Evolutionary conservation across 1,139 yeast genomes (phyloP).

Genomic region (Petasospora rhodanensis): DNA sequence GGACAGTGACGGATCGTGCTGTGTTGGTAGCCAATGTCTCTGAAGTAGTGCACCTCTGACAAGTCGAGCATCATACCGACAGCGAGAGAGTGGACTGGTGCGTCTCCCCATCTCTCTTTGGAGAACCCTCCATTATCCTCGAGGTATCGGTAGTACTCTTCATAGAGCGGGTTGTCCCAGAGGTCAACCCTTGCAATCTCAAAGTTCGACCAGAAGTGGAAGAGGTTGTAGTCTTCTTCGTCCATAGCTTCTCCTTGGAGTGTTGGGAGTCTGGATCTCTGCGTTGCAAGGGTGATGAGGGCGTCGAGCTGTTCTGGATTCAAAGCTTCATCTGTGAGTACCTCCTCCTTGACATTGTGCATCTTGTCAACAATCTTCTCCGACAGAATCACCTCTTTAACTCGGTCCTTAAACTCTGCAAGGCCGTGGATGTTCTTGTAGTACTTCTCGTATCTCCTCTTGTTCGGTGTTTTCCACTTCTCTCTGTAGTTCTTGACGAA

Average conservation of each 20-base stretch:
- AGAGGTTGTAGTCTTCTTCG: slow-evolving; percentile 66
- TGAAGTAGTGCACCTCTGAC: slow-evolving; percentile 74
- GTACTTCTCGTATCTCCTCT: slow-evolving; percentile 18
- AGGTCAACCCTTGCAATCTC: slow-evolving; percentile 81
- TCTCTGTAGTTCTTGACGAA: slow-evolving; percentile 36
- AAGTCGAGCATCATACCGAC: slow-evolving; percentile 66
- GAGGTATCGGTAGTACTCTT: slow-evolving; percentile 58
- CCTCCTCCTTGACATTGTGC: slow-evolving; percentile 7
- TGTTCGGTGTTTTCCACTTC: slow-evolving; percentile 27
- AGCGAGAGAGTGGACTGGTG: slow-evolving; percentile 85
- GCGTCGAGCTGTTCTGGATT: slow-evolving; percentile 21
- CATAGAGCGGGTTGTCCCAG: slow-evolving; percentile 60
- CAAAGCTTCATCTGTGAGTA: slow-evolving; percentile 15
- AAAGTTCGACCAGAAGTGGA: slow-evolving; percentile 94
- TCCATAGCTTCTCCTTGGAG: slow-evolving; percentile 51
- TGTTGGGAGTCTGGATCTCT: slow-evolving; percentile 30
- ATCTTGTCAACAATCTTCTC: slow-evolving; percentile 10
- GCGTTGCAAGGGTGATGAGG: slow-evolving; percentile 16
- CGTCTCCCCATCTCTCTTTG: slow-evolving; percentile 94
- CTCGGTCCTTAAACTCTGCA: slow-evolving; percentile 14
- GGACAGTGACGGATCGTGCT: slow-evolving; percentile 84
- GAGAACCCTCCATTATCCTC: slow-evolving; percentile 78
- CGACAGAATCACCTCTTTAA: slow-evolving; percentile 19
- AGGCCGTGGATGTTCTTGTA: slow-evolving; percentile 26
- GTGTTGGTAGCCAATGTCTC: slow-evolving; percentile 87